Evolutionary conservation across 768 basidiomycete species (phyloP).

Genomic region (Leccinum ochraceum): DNA sequence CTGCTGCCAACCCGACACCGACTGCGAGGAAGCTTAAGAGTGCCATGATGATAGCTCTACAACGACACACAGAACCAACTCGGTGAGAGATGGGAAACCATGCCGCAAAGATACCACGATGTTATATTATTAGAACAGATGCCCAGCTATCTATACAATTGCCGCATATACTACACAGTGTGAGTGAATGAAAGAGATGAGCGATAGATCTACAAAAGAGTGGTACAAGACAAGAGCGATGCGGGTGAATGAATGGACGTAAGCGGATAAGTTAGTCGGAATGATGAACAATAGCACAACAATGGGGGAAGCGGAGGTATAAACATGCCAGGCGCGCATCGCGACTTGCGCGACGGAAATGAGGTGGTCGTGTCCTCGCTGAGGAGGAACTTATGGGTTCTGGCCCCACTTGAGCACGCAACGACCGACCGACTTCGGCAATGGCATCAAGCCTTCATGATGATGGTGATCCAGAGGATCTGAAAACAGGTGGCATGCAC

Average conservation of each 20-base stretch:
- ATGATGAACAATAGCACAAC: neutral
- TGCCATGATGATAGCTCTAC: constrained; percentile 8
- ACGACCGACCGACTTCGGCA: constrained; percentile 5
- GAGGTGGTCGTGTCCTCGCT: neutral
- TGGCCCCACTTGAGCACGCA: constrained; percentile 7
- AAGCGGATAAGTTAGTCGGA: constrained; percentile 22
- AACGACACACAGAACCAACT: neutral
- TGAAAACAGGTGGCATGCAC: neutral
- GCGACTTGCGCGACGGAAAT: constrained; percentile 14
- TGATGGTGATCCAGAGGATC: constrained; percentile 2
- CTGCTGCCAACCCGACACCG: constrained; percentile 8
- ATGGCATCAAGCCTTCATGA: constrained; percentile 19
- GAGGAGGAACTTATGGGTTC: constrained; percentile 7
- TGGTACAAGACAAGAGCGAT: constrained; percentile 13
- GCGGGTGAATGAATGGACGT: neutral
- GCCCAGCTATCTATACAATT: constrained; percentile 5
- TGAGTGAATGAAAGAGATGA: neutral
- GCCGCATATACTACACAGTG: neutral
- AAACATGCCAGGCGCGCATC: neutral
- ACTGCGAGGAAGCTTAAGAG: constrained; percentile 4
- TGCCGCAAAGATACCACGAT: neutral
- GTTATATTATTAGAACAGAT: neutral
- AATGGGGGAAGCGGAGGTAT: neutral
- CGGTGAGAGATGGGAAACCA: neutral
- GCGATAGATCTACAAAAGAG: constrained; percentile 13